Evolutionary conservation across 208 protist genomes (phyloP).

Genomic region (Angomonas ambiguus): DNA sequence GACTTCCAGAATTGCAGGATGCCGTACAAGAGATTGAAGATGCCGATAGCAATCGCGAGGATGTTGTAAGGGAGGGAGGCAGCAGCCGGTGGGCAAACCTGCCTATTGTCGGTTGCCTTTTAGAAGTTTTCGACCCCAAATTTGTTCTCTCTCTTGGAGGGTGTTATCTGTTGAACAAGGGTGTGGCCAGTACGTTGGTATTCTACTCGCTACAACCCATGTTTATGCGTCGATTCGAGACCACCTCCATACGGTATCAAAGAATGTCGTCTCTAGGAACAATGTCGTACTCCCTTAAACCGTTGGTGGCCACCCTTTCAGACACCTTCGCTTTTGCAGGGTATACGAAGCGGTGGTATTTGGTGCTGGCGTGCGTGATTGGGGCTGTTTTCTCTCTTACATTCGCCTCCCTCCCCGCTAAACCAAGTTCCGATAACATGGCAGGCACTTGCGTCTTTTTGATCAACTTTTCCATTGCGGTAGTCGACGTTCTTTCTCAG

Average conservation of each 20-base stretch:
- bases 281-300: constrained; percentile 36
- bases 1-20: not conserved
- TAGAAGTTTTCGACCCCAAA: constrained; percentile 24
- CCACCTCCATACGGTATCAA: constrained; percentile 24
- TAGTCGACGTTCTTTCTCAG: constrained; percentile 34
- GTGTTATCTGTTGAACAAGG: constrained; percentile 32
- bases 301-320: constrained; percentile 21
- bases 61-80: too few species aligned
- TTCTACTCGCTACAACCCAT: constrained; percentile 21
- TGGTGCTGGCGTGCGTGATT: constrained; percentile 18
- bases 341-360: constrained; percentile 42
- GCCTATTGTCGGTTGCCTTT: constrained; percentile 20
- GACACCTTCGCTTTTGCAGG: constrained; percentile 33
- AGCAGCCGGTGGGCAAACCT: constrained; percentile 3
- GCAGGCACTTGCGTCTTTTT: constrained; percentile 19
- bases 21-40: not conserved
- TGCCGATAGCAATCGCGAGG: too few species aligned
- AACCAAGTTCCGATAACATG: constrained; percentile 14
- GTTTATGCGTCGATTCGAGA: constrained; percentile 17
- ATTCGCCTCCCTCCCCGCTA: constrained; percentile 20
- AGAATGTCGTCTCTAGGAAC: constrained; percentile 16
- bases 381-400: constrained; percentile 19
- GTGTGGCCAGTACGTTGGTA: constrained; percentile 9
- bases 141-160: constrained; percentile 19
- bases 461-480: constrained; percentile 24